A percentile compares a stretch with the other conserved stretches of the same genome.
phyloP scores from a whole-genome alignment of 208 protist species.

The Acanthamoeba comandoni region DNA sequence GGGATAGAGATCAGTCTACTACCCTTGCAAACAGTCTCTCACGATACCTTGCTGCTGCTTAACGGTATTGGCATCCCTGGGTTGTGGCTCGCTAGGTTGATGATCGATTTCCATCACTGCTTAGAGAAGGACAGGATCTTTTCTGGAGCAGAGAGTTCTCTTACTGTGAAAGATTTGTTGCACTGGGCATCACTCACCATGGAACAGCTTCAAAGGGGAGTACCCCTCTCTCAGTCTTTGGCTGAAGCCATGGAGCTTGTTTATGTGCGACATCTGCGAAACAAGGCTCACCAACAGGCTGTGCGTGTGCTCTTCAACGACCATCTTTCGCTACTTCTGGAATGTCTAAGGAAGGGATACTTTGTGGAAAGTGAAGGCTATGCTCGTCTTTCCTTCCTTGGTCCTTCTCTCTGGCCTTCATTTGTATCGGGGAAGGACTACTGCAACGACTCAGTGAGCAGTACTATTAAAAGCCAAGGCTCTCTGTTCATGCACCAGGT shows the following conservation, averaged over 20 bases:
- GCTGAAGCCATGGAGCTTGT: conserved; percentile 53
- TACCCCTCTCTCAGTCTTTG: neutral
- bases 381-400: neutral
- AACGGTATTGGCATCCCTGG: conserved; percentile 74
- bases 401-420: conserved; percentile 50
- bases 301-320: conserved; percentile 44
- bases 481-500: conserved; percentile 49
- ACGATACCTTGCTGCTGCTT: conserved; percentile 75
- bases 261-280: conserved; percentile 55
- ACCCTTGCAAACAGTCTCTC: neutral
- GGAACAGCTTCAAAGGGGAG: conserved; percentile 40
- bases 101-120: conserved; percentile 36
- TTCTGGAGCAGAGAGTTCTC: conserved; percentile 9
- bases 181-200: conserved; percentile 44
- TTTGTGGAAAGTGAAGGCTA: neutral
- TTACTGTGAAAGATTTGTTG: conserved; percentile 24
- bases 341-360: neutral
- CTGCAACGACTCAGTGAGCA: conserved; percentile 25
- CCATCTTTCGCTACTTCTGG: conserved; percentile 51
- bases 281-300: conserved; percentile 8
- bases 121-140: conserved; percentile 49
- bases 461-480: neutral
- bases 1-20: conserved; percentile 97
- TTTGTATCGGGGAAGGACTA: conserved; percentile 52
- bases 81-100: conserved; percentile 9